Conservation (phyloP, 2,329 filamentous ascomycete genomes). For the Fusarium citri region DNA sequence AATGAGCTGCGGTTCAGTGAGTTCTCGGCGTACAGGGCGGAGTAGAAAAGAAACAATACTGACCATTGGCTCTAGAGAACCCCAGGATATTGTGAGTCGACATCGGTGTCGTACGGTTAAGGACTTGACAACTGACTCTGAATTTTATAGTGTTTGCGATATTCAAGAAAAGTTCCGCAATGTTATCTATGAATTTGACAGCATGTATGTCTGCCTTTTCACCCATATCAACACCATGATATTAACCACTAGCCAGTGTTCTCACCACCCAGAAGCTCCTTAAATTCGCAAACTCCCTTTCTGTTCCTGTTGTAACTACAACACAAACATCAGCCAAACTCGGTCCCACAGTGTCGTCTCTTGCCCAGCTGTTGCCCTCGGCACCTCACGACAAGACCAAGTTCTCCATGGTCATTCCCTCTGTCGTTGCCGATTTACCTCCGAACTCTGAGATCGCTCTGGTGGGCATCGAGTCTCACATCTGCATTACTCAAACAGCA, state of each 20-base stretch:
- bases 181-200: constrained; percentile 86
- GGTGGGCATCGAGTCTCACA: constrained; percentile 92
- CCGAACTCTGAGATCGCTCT: constrained; percentile 73
- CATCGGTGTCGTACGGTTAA: constrained; percentile 58
- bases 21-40: constrained; percentile 21
- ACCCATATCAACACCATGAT: not conserved
- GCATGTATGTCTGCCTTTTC: constrained; percentile 67
- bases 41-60: constrained; percentile 9
- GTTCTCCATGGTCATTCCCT: constrained; percentile 88
- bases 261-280: constrained; percentile 76
- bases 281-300: constrained; percentile 70
- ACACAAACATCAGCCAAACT: constrained; percentile 86
- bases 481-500: constrained; percentile 93
- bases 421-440: constrained; percentile 61
- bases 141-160: constrained; percentile 80
- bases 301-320: constrained; percentile 84
- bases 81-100: constrained; percentile 58
- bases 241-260: constrained; percentile 61
- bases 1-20: constrained; percentile 51
- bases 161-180: constrained; percentile 92
- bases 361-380: constrained; percentile 67
- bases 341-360: constrained; percentile 81
- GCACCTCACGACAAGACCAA: constrained; percentile 82
- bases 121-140: not conserved
- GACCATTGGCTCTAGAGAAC: constrained; percentile 53